Evolutionary conservation across 2,329 filamentous ascomycete genomes (phyloP).

Genomic region (Fusarium nematophilum): DNA sequence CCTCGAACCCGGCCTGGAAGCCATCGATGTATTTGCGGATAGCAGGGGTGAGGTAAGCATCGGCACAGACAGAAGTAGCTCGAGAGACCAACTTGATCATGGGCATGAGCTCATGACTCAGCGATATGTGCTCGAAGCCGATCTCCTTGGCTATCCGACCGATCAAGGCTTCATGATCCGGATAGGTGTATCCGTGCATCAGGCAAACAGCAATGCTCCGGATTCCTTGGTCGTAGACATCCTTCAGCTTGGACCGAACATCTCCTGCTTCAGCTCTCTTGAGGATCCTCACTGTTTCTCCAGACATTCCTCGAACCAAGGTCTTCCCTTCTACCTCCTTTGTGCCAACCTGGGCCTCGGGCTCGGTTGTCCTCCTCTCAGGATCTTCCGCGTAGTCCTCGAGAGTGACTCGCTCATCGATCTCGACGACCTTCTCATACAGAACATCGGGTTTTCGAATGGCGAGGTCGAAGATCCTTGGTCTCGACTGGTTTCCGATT

Average conservation of each 20-base stretch:
- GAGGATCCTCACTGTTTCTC: conserved; percentile 76
- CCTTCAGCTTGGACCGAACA: conserved; percentile 69
- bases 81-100: conserved; percentile 59
- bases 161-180: conserved; percentile 83
- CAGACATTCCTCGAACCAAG: conserved; percentile 75
- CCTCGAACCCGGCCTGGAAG: conserved; percentile 83
- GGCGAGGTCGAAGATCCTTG: conserved; percentile 90
- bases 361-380: conserved; percentile 65
- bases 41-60: conserved; percentile 58
- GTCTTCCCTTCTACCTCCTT: conserved; percentile 62
- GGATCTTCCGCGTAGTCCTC: conserved; percentile 95
- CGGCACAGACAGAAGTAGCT: conserved; percentile 57
- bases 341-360: conserved; percentile 64
- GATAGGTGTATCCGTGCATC: conserved; percentile 94
- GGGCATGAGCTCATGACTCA: conserved; percentile 54
- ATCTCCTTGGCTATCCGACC: conserved; percentile 82
- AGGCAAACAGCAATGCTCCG: conserved; percentile 88
- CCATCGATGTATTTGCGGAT: conserved; percentile 68
- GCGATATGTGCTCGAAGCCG: conserved; percentile 79
- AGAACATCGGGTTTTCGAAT: conserved; percentile 89
- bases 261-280: conserved; percentile 65
- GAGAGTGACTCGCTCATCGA: conserved; percentile 89
- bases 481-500: conserved; percentile 91
- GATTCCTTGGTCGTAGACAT: conserved; percentile 74
- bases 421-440: conserved; percentile 86